These are phyloP conservation scores for Cladophialophora immunda DNA, from an alignment of 2,329 filamentous ascomycete species.

Conservation along the genomic window DNA sequence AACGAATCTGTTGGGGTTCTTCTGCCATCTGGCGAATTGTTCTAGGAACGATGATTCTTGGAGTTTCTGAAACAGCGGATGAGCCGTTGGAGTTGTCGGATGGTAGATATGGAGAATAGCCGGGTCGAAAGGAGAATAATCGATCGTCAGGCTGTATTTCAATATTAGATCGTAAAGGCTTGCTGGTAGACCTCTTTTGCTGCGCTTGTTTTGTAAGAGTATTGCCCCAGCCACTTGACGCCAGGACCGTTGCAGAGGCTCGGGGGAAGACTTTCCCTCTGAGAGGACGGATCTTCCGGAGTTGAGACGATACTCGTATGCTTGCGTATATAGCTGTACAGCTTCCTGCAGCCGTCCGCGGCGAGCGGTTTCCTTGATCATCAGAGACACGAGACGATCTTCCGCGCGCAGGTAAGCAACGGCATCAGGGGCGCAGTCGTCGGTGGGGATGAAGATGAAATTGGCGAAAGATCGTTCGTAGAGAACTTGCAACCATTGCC, in stretches of 20 bases:
- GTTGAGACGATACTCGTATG: slow-evolving; percentile 35
- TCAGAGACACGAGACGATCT: slow-evolving; percentile 35
- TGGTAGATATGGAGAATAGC: slow-evolving; percentile 49
- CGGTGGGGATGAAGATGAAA: slow-evolving; percentile 15
- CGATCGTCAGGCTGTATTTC: slow-evolving; percentile 17
- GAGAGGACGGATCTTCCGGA: slow-evolving; percentile 39
- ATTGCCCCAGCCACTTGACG: slow-evolving; percentile 43
- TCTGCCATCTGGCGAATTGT: slow-evolving; percentile 30
- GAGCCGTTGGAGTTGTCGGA: slow-evolving; percentile 47
- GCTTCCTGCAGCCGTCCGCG: slow-evolving; percentile 33
- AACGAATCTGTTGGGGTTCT: slow-evolving; percentile 27
- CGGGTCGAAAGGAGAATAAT: slow-evolving; percentile 38
- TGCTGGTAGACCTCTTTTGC: slow-evolving; percentile 37
- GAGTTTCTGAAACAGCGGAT: slow-evolving; percentile 22
- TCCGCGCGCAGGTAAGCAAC: slow-evolving; percentile 33
- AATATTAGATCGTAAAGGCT: slow-evolving; percentile 45
- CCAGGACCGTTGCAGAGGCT: slow-evolving; percentile 24
- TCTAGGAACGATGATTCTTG: slow-evolving; percentile 39
- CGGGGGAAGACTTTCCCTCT: slow-evolving; percentile 2
- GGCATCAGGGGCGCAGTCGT: slow-evolving; percentile 16
- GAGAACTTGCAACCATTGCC: slow-evolving; percentile 38
- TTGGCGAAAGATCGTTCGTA: slow-evolving; percentile 31
- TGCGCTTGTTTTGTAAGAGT: slow-evolving; percentile 39
- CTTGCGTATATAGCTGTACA: slow-evolving; percentile 37
- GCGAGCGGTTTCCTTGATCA: slow-evolving; percentile 35